These are phyloP conservation scores for Sporothrix sp. DNA, from an alignment of 2,329 filamentous ascomycete species.

Conservation along the genomic window DNA sequence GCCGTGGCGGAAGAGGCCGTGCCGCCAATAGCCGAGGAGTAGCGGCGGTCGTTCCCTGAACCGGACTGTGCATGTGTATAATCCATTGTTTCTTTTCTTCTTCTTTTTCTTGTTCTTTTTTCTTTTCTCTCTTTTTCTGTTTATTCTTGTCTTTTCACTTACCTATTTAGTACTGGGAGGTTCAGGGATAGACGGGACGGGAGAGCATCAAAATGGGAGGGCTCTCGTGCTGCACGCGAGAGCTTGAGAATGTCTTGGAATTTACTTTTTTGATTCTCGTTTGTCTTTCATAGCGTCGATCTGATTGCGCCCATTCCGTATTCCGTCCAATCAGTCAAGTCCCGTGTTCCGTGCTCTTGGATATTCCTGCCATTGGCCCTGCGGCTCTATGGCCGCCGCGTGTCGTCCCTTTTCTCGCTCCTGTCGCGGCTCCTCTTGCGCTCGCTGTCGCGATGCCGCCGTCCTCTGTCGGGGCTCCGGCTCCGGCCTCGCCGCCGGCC, in stretches of 20 bases:
- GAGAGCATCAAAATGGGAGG: background rate
- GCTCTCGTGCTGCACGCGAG: background rate
- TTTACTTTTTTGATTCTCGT: background rate
- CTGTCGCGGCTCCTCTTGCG: background rate
- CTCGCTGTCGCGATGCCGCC: background rate
- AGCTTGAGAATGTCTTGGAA: background rate
- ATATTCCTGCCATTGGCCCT: too few species aligned
- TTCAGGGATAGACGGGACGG: background rate
- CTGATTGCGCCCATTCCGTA: background rate
- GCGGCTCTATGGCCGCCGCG: too few species aligned
- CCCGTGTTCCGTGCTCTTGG: background rate
- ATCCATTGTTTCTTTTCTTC: background rate
- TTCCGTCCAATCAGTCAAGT: background rate
- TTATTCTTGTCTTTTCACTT: background rate
- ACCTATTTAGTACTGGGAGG: background rate
- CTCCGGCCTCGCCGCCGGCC: conserved; percentile 7
- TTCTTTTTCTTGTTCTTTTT: background rate
- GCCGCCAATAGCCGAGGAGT: background rate
- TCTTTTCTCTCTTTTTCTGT: background rate
- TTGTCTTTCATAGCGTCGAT: background rate
- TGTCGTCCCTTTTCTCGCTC: background rate
- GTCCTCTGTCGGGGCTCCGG: background rate
- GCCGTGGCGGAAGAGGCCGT: background rate
- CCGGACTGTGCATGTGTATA: conserved; percentile 5
- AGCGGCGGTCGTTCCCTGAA: background rate